Percentiles rank a stretch among this genome's conserved stretches.
Evolutionary conservation across 2,329 filamentous ascomycete species (phyloP).

Genomic region (Penicillium sp.): DNA sequence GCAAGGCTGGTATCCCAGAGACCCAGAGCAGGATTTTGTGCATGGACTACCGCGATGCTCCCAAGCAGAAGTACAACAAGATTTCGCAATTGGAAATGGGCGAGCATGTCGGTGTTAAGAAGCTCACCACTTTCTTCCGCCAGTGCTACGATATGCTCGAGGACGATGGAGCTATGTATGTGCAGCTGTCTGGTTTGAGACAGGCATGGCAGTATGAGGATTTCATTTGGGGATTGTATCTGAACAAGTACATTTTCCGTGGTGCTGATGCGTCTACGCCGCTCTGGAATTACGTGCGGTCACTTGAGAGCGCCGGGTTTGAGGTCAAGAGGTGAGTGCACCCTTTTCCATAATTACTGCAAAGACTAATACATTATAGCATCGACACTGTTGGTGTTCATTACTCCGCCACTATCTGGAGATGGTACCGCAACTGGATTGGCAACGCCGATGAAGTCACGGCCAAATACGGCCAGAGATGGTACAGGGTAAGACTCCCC

Average conservation of each 20-base stretch:
- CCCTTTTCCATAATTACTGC: not conserved
- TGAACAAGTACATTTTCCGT: constrained; percentile 99
- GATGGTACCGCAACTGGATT: constrained; percentile 98
- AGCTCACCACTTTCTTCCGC: constrained; percentile 73
- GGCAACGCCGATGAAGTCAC: constrained; percentile 87
- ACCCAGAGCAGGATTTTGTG: constrained; percentile 87
- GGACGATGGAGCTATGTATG: constrained; percentile 91
- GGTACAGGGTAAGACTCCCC: constrained; percentile 72
- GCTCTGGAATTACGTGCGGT: constrained; percentile 78
- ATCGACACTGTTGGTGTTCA: constrained; percentile 93
- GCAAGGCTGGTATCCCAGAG: constrained; percentile 75
- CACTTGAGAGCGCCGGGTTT: constrained; percentile 78
- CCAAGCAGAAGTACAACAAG: constrained; percentile 74
- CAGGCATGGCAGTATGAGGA: constrained; percentile 98
- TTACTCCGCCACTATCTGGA: constrained; percentile 94
- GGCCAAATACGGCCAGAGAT: constrained; percentile 89
- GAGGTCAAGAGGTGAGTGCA: constrained; percentile 67
- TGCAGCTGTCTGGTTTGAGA: constrained; percentile 89
- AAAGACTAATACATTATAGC: constrained; percentile 8
- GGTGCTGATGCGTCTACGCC: constrained; percentile 94
- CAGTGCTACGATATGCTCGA: constrained; percentile 95
- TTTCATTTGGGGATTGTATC: constrained; percentile 94
- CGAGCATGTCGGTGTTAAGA: constrained; percentile 93
- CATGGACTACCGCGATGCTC: constrained; percentile 95
- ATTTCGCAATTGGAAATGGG: constrained; percentile 98